A percentile compares a stretch with the other conserved stretches of the same genome.
Evolutionary conservation across 352 stramenopile genomes (phyloP).

Genomic region (Globisporangium paddicum): DNA sequence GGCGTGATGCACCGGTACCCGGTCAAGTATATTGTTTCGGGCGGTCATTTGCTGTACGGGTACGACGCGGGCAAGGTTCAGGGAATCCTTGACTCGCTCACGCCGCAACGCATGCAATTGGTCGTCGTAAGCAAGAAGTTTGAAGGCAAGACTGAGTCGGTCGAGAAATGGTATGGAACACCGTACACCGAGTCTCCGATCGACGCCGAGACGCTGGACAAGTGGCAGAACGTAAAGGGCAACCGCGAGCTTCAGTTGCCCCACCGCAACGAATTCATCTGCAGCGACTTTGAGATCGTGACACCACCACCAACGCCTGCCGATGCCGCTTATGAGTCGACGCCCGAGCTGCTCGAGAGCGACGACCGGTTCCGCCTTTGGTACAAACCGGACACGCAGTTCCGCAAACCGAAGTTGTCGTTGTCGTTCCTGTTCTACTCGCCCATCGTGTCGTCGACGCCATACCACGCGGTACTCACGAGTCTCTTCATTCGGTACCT

Average conservation of each 20-base stretch:
- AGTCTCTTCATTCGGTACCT: slow-evolving; percentile 69
- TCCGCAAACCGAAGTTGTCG: slow-evolving; percentile 90
- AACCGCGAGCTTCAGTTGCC: slow-evolving; percentile 44
- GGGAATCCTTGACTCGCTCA: slow-evolving; percentile 45
- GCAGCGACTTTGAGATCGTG: slow-evolving; percentile 64
- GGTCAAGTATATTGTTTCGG: slow-evolving; percentile 53
- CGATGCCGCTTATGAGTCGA: slow-evolving; percentile 2
- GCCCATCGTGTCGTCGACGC: slow-evolving; percentile 44
- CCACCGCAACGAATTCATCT: slow-evolving; percentile 74
- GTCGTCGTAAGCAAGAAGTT: slow-evolving; percentile 71
- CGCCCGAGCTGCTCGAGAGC: slow-evolving; percentile 15
- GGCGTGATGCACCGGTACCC: slow-evolving; percentile 69
- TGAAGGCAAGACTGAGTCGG: slow-evolving; percentile 33
- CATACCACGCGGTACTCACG: slow-evolving; percentile 67
- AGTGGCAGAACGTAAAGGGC: slow-evolving; percentile 28
- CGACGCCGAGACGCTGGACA: slow-evolving; percentile 23
- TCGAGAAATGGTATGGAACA: slow-evolving; percentile 70
- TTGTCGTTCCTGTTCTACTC: slow-evolving; percentile 77
- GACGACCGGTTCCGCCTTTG: slow-evolving; percentile 56
- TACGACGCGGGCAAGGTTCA: slow-evolving; percentile 54
- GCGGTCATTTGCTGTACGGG: slow-evolving; percentile 56
- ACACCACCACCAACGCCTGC: slow-evolving; percentile 8
- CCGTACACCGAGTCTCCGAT: slow-evolving; percentile 46
- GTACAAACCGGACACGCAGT: slow-evolving; percentile 88
- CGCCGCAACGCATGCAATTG: slow-evolving; percentile 48